phyloP scores from a whole-genome alignment of 2,329 filamentous ascomycete genomes.

The Sphaerulina vaccinii region DNA sequence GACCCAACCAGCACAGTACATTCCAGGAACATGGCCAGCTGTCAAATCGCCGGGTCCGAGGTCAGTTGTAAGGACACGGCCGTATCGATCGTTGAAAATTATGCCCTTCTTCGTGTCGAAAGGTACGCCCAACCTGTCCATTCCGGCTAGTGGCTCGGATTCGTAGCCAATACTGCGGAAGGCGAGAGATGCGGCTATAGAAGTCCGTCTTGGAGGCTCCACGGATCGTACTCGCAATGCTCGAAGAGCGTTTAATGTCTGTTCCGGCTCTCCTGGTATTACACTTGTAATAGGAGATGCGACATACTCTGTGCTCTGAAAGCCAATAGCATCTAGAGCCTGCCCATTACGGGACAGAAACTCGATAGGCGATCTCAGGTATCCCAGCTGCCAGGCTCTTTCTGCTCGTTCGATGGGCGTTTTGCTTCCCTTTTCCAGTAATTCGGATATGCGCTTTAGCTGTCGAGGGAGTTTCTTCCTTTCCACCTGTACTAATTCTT shows the following conservation, averaged over 20 bases:
- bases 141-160: conserved; percentile 72
- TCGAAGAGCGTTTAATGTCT: conserved; percentile 33
- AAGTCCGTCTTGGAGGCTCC: conserved; percentile 33
- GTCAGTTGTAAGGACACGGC: conserved; percentile 60
- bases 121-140: conserved; percentile 69
- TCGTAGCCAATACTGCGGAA: conserved; percentile 97
- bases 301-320: conserved; percentile 53
- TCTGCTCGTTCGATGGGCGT: conserved; percentile 48
- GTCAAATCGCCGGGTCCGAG: conserved; percentile 44
- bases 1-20: conserved; percentile 96
- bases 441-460: conserved; percentile 73
- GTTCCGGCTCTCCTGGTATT: conserved; percentile 30
- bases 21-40: conserved; percentile 60
- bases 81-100: conserved; percentile 77
- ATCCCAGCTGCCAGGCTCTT: conserved; percentile 82
- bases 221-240: conserved; percentile 29
- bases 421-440: conserved; percentile 72
- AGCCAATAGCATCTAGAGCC: conserved; percentile 64
- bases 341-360: conserved; percentile 58
- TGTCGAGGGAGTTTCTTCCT: conserved; percentile 69
- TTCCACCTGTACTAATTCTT: conserved; percentile 50
- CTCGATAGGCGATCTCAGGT: conserved; percentile 72
- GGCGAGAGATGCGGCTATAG: conserved; percentile 66
- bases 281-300: conserved; percentile 13
- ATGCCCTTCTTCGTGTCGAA: conserved; percentile 75